Evolutionary conservation across 2,329 filamentous ascomycete species (phyloP).

Genomic region (Fusarium sp.): DNA sequence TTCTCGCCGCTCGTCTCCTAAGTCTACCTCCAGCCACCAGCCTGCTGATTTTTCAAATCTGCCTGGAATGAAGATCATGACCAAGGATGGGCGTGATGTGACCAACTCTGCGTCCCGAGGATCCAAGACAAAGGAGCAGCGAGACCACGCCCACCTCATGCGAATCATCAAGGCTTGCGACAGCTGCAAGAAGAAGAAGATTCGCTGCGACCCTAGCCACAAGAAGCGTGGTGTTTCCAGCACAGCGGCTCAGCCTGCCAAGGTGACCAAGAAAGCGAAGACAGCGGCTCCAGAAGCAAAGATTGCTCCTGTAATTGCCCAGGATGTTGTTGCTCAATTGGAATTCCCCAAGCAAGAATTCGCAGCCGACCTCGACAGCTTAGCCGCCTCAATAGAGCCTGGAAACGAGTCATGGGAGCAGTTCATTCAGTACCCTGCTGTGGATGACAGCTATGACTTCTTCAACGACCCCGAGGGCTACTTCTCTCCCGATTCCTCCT

Average conservation of each 20-base stretch:
- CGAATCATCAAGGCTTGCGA: constrained; percentile 76
- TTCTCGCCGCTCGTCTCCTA: constrained; percentile 46
- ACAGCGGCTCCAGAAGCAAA: constrained; percentile 29
- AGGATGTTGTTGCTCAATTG: constrained; percentile 21
- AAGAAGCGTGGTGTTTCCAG: constrained; percentile 58
- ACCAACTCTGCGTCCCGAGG: constrained; percentile 71
- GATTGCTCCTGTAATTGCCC: constrained; percentile 8
- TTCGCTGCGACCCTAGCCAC: constrained; percentile 70
- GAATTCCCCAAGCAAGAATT: constrained; percentile 36
- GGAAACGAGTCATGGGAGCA: constrained; percentile 56
- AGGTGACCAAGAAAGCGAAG: constrained; percentile 57
- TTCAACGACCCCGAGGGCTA: constrained; percentile 56
- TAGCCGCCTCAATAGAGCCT: constrained; percentile 22
- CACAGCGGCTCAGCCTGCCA: constrained; percentile 46
- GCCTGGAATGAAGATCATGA: constrained; percentile 75
- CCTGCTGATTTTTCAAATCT: constrained; percentile 62
- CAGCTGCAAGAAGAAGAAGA: constrained; percentile 71
- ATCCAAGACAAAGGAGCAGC: constrained; percentile 75
- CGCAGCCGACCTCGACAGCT: constrained; percentile 37
- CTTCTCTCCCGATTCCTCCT: constrained; percentile 53
- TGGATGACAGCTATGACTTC: constrained; percentile 57
- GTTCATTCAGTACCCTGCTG: constrained; percentile 57
- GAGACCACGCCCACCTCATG: constrained; percentile 74
- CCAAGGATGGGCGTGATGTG: constrained; percentile 70
- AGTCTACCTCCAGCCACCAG: constrained; percentile 46